These are phyloP conservation scores for Crucibulum laeve DNA, from an alignment of 768 basidiomycete genomes.

Conservation along the genomic window DNA sequence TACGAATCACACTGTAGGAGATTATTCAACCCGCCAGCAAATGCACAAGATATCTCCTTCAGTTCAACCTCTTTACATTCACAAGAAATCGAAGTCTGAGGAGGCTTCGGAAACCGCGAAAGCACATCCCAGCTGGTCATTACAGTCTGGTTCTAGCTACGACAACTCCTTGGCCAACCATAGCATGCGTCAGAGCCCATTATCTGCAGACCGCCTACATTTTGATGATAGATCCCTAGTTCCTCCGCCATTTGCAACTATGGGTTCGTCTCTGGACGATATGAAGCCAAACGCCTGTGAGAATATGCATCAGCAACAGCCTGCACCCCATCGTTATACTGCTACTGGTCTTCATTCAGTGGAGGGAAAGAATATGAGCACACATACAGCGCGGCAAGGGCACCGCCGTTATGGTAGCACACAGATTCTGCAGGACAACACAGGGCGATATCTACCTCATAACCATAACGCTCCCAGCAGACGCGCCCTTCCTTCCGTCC, in stretches of 20 bases:
- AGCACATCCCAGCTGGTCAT: conserved; percentile 10
- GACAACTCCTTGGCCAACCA: no score
- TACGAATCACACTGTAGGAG: no score
- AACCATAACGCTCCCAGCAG: conserved; percentile 5
- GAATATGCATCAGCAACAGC: conserved; percentile 1
- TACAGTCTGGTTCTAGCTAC: neutral
- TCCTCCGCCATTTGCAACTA: conserved; percentile 36
- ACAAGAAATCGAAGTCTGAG: conserved; percentile 19
- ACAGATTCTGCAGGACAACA: conserved; percentile 1
- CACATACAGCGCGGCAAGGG: no score
- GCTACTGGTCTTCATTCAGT: no score
- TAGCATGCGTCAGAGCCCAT: no score
- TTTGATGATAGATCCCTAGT: conserved; percentile 20
- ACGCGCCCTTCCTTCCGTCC: conserved; percentile 3
- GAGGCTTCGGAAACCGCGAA: conserved; percentile 7
- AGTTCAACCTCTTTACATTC: conserved; percentile 31
- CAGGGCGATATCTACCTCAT: neutral
- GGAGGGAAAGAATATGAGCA: no score
- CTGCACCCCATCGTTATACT: no score
- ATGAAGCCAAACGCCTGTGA: conserved; percentile 7
- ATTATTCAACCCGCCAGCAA: no score
- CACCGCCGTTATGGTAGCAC: no score
- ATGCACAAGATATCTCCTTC: no score
- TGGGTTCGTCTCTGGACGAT: conserved; percentile 24
- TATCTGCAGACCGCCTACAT: no score